Conservation (phyloP, 2,329 filamentous ascomycete genomes). For the Akanthomyces muscarius region DNA sequence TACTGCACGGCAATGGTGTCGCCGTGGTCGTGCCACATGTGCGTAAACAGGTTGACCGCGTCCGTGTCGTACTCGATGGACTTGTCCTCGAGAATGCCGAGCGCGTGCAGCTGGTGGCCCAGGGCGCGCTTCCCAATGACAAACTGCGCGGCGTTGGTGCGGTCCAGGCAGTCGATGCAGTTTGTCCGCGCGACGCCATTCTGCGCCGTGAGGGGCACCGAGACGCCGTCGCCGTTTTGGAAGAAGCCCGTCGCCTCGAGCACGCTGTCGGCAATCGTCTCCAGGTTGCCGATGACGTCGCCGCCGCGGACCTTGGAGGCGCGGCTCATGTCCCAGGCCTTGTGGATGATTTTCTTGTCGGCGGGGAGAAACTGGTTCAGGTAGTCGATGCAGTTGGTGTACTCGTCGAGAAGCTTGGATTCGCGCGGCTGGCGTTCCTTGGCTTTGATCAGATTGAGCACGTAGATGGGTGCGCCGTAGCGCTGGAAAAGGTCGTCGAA, state of each 20-base stretch:
- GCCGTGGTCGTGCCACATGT: conserved; percentile 97
- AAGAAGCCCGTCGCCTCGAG: conserved; percentile 88
- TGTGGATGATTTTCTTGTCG: conserved; percentile 84
- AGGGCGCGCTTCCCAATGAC: conserved; percentile 94
- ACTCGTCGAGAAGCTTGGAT: conserved; percentile 84
- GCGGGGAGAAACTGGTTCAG: conserved; percentile 88
- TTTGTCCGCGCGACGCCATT: conserved; percentile 94
- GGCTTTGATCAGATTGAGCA: conserved; percentile 85
- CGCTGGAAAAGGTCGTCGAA: conserved; percentile 93
- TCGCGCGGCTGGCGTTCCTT: conserved; percentile 86
- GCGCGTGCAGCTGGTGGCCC: conserved; percentile 84
- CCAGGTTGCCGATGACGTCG: conserved; percentile 89
- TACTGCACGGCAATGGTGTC: conserved; percentile 98
- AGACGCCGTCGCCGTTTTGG: conserved; percentile 75
- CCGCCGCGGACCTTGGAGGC: conserved; percentile 88
- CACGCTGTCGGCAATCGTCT: conserved; percentile 84
- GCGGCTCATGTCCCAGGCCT: conserved; percentile 97
- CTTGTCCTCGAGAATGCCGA: conserved; percentile 78
- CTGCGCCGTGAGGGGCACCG: conserved; percentile 64
- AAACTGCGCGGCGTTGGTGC: conserved; percentile 96
- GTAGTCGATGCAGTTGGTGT: conserved; percentile 81
- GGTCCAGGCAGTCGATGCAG: conserved; percentile 95
- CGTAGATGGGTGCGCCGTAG: conserved; percentile 89
- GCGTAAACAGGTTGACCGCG: conserved; percentile 91
- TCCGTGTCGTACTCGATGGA: conserved; percentile 91